phyloP scores from a whole-genome alignment of 192 early-diverging fungal species.

The Coemansia sp. region DNA sequence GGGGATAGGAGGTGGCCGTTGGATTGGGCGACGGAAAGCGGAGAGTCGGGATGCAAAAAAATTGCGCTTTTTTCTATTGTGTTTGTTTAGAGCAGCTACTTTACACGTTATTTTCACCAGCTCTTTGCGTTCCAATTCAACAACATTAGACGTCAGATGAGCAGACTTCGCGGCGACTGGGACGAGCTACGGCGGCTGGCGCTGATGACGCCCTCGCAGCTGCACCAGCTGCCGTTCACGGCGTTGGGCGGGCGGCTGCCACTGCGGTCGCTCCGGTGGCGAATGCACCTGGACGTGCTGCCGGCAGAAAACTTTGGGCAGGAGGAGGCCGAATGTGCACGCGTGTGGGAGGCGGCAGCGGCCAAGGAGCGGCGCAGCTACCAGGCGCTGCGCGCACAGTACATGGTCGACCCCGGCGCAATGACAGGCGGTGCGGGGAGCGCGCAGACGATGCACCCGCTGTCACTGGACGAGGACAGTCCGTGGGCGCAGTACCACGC shows the following conservation, averaged over 20 bases:
- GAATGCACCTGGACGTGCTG: constrained; percentile 33
- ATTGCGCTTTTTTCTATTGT: too few relatives aligned
- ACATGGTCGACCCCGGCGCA: constrained; percentile 20
- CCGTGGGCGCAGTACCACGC: constrained; percentile 93
- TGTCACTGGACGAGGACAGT: constrained; percentile 81
- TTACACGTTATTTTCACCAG: too few relatives aligned
- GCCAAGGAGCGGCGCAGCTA: constrained; percentile 38
- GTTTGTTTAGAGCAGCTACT: too few relatives aligned
- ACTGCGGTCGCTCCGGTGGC: constrained; percentile 37
- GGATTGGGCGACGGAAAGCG: too few relatives aligned
- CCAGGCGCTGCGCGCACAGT: constrained; percentile 11
- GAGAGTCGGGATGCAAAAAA: too few relatives aligned
- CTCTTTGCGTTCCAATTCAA: too few relatives aligned
- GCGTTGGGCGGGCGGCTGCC: constrained; percentile 13
- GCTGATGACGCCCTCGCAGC: constrained; percentile 22
- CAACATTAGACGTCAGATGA: too few relatives aligned
- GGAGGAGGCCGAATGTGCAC: constrained; percentile 23
- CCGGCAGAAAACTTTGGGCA: constrained; percentile 32
- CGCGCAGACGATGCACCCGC: constrained; percentile 78
- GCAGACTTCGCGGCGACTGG: constrained; percentile 13
- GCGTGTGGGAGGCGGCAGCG: constrained; percentile 13
- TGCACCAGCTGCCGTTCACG: constrained; percentile 21
- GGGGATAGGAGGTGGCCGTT: too few relatives aligned
- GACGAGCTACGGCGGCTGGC: constrained; percentile 24
- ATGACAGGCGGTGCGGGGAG: constrained; percentile 17